Base-by-base conservation (phyloP, 306 rosid genomes). In the Pyrus pyrifolia region DNA sequence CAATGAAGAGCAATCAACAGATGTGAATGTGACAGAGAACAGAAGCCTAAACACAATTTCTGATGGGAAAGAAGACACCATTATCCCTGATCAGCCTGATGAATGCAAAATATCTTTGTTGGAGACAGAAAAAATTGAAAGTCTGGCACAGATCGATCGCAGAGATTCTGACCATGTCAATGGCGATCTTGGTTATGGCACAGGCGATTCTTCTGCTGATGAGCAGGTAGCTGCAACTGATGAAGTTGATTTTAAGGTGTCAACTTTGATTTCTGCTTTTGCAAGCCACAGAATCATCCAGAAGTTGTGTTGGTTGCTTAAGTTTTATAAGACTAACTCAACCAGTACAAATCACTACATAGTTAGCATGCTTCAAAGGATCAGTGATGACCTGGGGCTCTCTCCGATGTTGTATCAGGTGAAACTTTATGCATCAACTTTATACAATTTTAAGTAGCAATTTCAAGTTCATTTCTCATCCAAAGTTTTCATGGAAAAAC, bases 321-420 rank as follows among this genome's bases (percentile, higher is more conserved):
- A 92, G 89, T 94, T 94, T 86, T 94, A 94, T 83, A 92, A 88
- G 88, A 89, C 86, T 87, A 95, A 95, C 78, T 89, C 94, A 45
- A 73, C 82, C 60, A 79, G 82, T 67, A 90, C 93, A 80, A 94
- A 94, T 82, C 81, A 92, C 80, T 92, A 89, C 88, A 90, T 94
- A 84, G 80, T 92, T 67, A 79, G 88, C 85, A 83, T 90, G 77
- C 70, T 94, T 77, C 88, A 77, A 67, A 92, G 89, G 89, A 86
- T 94, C 58, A 87, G 85, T 63, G 93, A 94, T 68, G 98, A 94
- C 65, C 85, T 92, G 70, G 95, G 83, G 78, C 96, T 90, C 76
- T 93, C 93, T 68, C 93, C 98, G 29, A 92, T 92, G 98, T 82
- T 92, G 73, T 94, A 94, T 85, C 97, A 94, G 98, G 98, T 91